Percentiles rank a stretch among this genome's conserved stretches.
phyloP scores from a whole-genome alignment of 345 rosid species.

The Lepidium aucheri region DNA sequence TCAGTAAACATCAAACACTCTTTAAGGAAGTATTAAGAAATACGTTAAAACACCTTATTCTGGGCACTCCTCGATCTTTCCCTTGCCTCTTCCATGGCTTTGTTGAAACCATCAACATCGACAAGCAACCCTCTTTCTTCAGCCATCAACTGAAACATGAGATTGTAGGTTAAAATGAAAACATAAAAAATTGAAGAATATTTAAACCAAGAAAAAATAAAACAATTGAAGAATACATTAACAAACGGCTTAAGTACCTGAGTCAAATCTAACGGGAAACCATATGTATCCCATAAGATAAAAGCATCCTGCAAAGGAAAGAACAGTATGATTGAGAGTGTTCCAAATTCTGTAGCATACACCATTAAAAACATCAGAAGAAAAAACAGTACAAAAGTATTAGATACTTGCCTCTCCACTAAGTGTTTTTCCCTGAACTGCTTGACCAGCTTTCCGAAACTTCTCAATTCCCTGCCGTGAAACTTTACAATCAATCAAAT shows the following conservation, averaged over 20 bases:
- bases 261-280: constrained; percentile 93
- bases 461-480: constrained; percentile 79
- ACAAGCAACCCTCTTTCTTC: constrained; percentile 83
- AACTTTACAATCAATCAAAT: constrained; percentile 11
- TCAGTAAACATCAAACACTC: neutral
- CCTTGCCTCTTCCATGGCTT: constrained; percentile 84
- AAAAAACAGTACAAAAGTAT: neutral
- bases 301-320: constrained; percentile 75
- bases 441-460: constrained; percentile 84
- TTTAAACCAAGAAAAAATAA: no score
- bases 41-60: constrained; percentile 45
- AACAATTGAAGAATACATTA: neutral
- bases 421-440: constrained; percentile 60
- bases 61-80: constrained; percentile 92
- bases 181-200: no score
- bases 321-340: neutral
- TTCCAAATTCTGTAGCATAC: neutral
- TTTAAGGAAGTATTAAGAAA: neutral
- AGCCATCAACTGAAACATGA: constrained; percentile 68
- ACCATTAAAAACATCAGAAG: neutral
- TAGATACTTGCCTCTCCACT: constrained; percentile 61
- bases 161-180: neutral
- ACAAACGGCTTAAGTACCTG: constrained; percentile 46
- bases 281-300: constrained; percentile 93
- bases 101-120: constrained; percentile 74